Evolutionary conservation across 495 filamentous ascomycete genomes (phyloP).

Genomic region (Neurospora tetrasperma): DNA sequence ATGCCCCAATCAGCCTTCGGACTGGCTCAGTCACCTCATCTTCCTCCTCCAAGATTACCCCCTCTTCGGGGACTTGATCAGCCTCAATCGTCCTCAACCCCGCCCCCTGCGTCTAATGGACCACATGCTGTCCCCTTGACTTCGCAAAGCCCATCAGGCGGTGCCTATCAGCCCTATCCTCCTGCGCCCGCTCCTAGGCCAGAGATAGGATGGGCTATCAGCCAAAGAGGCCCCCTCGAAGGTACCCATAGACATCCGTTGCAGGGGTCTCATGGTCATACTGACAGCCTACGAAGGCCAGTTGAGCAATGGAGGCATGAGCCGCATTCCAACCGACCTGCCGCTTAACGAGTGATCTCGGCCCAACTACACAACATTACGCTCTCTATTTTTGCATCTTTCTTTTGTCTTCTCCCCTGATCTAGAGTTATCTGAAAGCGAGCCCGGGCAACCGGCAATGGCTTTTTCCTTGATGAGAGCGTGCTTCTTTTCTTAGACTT

Average conservation of each 20-base stretch:
- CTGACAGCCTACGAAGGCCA: constrained; percentile 6
- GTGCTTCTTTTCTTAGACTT: neutral
- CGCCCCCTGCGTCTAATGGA: constrained; percentile 11
- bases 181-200: constrained; percentile 16
- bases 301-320: constrained; percentile 5
- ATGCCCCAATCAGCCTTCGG: constrained; percentile 17
- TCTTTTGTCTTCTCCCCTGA: constrained; percentile 1
- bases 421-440: constrained; percentile 16
- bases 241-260: constrained; percentile 3
- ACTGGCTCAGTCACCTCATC: constrained; percentile 31
- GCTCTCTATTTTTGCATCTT: neutral
- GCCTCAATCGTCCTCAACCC: constrained; percentile 17
- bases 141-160: neutral
- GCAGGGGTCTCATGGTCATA: constrained; percentile 3
- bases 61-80: constrained; percentile 33
- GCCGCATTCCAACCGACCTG: neutral
- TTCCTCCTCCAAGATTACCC: constrained; percentile 31
- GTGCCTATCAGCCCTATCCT: constrained; percentile 16
- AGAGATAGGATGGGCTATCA: constrained; percentile 39
- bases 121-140: constrained; percentile 9
- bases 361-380: neutral
- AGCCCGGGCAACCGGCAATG: constrained; percentile 28
- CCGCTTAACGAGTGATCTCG: neutral
- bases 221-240: constrained; percentile 21
- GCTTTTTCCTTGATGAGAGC: constrained; percentile 4